These are phyloP conservation scores for Castanea mollissima DNA, from an alignment of 306 rosid genomes.

Conservation along the genomic window DNA sequence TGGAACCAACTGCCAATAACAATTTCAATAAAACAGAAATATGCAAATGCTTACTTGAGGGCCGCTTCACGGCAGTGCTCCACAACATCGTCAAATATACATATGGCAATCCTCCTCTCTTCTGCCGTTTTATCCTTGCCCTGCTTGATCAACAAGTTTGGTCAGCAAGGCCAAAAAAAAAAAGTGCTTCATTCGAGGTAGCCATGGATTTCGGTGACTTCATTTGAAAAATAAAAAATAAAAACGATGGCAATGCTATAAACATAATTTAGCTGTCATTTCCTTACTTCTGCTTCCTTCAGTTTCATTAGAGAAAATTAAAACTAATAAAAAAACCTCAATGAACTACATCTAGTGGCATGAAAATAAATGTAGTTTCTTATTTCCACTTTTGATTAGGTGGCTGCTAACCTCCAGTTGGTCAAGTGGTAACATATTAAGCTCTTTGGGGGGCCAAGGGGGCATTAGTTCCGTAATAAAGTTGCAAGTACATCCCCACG, in stretches of 20 bases:
- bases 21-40: constrained; percentile 2
- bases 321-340: not conserved
- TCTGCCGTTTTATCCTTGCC: constrained; percentile 91
- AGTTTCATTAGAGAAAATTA: not conserved
- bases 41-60: constrained; percentile 56
- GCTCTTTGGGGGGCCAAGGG: not conserved
- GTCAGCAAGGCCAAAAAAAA: not conserved
- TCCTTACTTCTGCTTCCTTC: not conserved
- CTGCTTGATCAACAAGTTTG: constrained; percentile 33
- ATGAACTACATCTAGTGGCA: not conserved
- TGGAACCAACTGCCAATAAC: constrained; percentile 1
- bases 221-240: not conserved
- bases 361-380: not conserved
- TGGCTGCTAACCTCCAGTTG: not conserved
- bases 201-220: not conserved
- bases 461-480: not conserved
- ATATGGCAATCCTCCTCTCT: constrained; percentile 94
- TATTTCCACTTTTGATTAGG: not conserved
- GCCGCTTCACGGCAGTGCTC: constrained; percentile 96
- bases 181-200: not conserved
- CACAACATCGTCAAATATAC: constrained; percentile 94
- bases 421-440: not conserved
- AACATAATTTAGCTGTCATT: not conserved
- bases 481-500: not conserved
- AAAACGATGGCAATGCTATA: not conserved